A percentile compares a stretch with the other conserved stretches of the same genome.
These are phyloP conservation scores for Termitomyces sp. DNA, from an alignment of 768 basidiomycete genomes.

Conservation along the genomic window DNA sequence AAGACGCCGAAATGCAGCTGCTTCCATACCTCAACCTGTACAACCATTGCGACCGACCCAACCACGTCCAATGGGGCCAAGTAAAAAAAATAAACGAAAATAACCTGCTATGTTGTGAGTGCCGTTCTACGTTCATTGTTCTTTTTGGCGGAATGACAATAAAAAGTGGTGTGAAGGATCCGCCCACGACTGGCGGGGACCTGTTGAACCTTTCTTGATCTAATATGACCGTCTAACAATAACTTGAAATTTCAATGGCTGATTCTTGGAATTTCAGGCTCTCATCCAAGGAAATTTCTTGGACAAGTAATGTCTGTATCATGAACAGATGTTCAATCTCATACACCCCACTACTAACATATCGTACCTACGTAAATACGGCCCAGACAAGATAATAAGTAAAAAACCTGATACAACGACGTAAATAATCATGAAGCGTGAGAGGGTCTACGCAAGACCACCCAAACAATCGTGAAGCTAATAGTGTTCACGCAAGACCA, in stretches of 20 bases:
- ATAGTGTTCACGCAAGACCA: constrained; percentile 60
- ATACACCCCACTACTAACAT: constrained; percentile 6
- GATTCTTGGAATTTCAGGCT: neutral
- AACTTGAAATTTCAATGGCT: neutral
- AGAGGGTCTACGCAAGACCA: constrained; percentile 49
- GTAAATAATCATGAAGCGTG: constrained; percentile 3
- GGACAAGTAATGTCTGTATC: neutral
- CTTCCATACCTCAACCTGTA: constrained; percentile 1
- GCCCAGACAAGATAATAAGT: constrained; percentile 9
- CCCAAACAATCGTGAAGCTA: too few species aligned
- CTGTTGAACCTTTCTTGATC: constrained; percentile 79
- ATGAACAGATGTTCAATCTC: neutral
- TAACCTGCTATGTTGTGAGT: constrained; percentile 20
- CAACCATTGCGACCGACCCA: neutral
- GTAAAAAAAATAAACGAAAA: constrained; percentile 7
- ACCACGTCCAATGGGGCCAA: neutral
- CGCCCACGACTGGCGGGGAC: constrained; percentile 41
- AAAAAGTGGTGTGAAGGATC: constrained; percentile 77
- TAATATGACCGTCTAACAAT: constrained; percentile 67
- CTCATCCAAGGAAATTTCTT: neutral
- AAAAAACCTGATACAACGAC: constrained; percentile 14
- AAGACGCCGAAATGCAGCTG: constrained; percentile 17
- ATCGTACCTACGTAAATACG: constrained; percentile 9
- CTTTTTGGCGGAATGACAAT: constrained; percentile 53
- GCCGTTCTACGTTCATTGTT: neutral